Conservation (phyloP, 2,329 filamentous ascomycete species). For the Colletotrichum kahawae region DNA sequence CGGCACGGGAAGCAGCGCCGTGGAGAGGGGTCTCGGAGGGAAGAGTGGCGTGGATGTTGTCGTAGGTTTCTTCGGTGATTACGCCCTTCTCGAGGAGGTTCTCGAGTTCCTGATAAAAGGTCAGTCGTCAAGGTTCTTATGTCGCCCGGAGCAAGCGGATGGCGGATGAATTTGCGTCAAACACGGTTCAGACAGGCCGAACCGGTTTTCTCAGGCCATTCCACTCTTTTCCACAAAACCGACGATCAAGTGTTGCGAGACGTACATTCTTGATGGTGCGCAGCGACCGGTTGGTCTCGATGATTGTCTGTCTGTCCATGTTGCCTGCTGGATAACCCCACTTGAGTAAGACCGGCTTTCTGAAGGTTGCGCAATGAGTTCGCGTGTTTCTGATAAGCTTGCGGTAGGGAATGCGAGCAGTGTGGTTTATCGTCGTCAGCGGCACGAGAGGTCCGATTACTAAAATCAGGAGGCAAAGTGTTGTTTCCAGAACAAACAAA, state of each 20-base stretch:
- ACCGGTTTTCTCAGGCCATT: not conserved
- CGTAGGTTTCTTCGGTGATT: slow-evolving; percentile 77
- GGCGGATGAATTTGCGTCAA: not conserved
- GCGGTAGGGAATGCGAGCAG: not conserved
- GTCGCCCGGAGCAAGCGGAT: not conserved
- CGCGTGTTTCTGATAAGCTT: not conserved
- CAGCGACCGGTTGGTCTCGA: slow-evolving; percentile 82
- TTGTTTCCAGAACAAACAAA: slow-evolving; percentile 19
- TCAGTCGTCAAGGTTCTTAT: not conserved
- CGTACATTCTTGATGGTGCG: slow-evolving; percentile 85
- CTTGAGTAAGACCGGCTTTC: not conserved
- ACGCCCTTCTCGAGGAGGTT: slow-evolving; percentile 83
- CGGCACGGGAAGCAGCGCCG: slow-evolving; percentile 47
- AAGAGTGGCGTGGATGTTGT: slow-evolving; percentile 75
- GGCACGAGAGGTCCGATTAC: not conserved
- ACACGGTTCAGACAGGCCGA: not conserved
- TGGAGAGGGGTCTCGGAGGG: slow-evolving; percentile 72
- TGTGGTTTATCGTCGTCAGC: not conserved
- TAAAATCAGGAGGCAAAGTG: not conserved
- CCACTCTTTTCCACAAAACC: not conserved
- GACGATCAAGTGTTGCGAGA: slow-evolving; percentile 8
- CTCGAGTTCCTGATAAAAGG: slow-evolving; percentile 79
- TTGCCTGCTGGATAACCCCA: not conserved
- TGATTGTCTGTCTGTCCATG: slow-evolving; percentile 61
- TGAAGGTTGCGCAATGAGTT: not conserved